Conservation (phyloP, 306 rosid genomes). For the Ziziphus jujuba region DNA sequence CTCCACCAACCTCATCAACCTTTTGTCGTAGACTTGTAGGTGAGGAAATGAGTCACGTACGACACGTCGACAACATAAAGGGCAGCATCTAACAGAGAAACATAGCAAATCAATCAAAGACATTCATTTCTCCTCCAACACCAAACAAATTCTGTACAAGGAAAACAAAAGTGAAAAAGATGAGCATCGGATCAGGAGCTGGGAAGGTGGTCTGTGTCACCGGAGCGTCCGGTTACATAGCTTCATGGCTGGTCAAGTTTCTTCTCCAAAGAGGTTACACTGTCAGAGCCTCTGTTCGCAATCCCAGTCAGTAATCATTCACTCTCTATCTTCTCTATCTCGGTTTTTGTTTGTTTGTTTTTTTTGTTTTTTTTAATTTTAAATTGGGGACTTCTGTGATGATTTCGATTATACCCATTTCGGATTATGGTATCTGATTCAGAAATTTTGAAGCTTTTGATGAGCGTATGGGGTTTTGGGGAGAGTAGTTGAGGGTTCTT, state of each 20-base stretch:
- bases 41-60: too few species aligned
- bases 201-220: slow-evolving; percentile 53
- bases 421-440: slow-evolving; percentile 1
- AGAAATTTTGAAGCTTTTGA: neutral
- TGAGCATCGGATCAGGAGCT: slow-evolving; percentile 20
- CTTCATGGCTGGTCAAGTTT: slow-evolving; percentile 55
- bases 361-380: neutral
- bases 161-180: neutral
- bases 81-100: too few species aligned
- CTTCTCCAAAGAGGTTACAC: slow-evolving; percentile 55
- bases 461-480: neutral
- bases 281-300: slow-evolving; percentile 54
- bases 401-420: neutral
- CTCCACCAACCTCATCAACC: too few species aligned
- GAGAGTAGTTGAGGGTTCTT: slow-evolving; percentile 1
- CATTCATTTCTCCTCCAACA: too few species aligned
- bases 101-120: neutral
- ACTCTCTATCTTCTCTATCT: neutral
- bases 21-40: too few species aligned
- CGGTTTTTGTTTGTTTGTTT: neutral
- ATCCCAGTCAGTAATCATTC: slow-evolving; percentile 31
- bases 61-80: too few species aligned
- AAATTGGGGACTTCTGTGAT: neutral
- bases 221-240: slow-evolving; percentile 57
- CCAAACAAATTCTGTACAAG: neutral